phyloP scores from a whole-genome alignment of 768 basidiomycete species.

The Tricholoma flavovirens region DNA sequence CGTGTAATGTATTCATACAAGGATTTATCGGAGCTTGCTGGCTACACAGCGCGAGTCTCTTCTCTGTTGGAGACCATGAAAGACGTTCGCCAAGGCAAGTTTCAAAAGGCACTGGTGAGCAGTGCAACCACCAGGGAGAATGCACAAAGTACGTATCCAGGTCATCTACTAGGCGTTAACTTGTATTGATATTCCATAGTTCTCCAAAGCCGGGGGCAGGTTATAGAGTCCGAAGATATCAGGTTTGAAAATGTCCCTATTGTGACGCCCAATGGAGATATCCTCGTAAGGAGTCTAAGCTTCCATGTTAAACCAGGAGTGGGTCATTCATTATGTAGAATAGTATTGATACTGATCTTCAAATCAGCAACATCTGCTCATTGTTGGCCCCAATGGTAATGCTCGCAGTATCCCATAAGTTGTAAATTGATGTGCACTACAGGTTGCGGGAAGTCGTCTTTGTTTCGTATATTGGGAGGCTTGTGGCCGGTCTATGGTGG shows the following conservation, averaged over 20 bases:
- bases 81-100: conserved; percentile 78
- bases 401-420: not conserved
- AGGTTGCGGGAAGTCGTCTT: conserved; percentile 85
- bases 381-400: conserved; percentile 90
- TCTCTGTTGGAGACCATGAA: conserved; percentile 87
- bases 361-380: conserved; percentile 77
- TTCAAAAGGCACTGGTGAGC: conserved; percentile 82
- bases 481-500: conserved; percentile 90
- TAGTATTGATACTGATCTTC: conserved; percentile 1
- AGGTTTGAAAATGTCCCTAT: conserved; percentile 91
- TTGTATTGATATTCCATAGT: conserved; percentile 39
- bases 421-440: not conserved
- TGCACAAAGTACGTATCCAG: conserved; percentile 52
- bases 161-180: not conserved
- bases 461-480: conserved; percentile 95
- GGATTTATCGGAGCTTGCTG: conserved; percentile 91
- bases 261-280: conserved; percentile 92
- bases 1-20: conserved; percentile 98
- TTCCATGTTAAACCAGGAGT: conserved; percentile 90
- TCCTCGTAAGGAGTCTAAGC: conserved; percentile 77
- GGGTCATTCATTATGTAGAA: conserved; percentile 13
- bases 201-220: conserved; percentile 67
- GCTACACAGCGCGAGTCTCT: conserved; percentile 90
- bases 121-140: conserved; percentile 70
- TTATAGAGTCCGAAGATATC: conserved; percentile 85